These are phyloP conservation scores for Obelidium mucronatum DNA, from an alignment of 192 early-diverging fungal species.

Conservation along the genomic window DNA sequence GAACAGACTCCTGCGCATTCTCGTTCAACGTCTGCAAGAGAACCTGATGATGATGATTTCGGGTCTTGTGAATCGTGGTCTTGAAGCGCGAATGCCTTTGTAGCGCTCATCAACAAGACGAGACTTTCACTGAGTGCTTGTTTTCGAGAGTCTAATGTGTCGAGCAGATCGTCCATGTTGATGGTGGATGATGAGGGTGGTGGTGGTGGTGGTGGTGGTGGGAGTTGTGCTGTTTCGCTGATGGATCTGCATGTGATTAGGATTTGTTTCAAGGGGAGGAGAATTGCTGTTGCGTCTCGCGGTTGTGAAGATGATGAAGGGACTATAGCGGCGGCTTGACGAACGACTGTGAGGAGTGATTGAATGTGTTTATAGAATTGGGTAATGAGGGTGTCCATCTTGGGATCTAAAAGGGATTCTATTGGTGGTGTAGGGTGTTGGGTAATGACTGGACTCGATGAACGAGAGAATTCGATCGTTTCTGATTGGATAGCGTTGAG, in stretches of 20 bases:
- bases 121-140: slow-evolving; percentile 10
- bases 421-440: not conserved
- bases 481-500: not conserved
- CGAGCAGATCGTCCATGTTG: not conserved
- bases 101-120: not conserved
- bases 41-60: not conserved
- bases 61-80: not conserved
- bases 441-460: too few species aligned
- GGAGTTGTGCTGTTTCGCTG: slow-evolving; percentile 13
- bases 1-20: not conserved
- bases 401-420: not conserved
- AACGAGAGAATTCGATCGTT: not conserved
- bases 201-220: not conserved
- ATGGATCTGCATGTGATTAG: slow-evolving; percentile 21
- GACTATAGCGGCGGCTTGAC: not conserved
- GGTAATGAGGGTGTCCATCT: not conserved
- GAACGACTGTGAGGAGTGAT: not conserved
- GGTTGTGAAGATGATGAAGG: not conserved
- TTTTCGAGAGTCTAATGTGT: not conserved
- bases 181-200: not conserved
- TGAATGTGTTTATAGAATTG: not conserved
- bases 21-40: not conserved
- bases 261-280: slow-evolving; percentile 29
- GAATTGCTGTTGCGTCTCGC: not conserved
- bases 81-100: slow-evolving; percentile 9